Evolutionary conservation across 2,329 filamentous ascomycete species (phyloP).

Genomic region (Periconia sp.): DNA sequence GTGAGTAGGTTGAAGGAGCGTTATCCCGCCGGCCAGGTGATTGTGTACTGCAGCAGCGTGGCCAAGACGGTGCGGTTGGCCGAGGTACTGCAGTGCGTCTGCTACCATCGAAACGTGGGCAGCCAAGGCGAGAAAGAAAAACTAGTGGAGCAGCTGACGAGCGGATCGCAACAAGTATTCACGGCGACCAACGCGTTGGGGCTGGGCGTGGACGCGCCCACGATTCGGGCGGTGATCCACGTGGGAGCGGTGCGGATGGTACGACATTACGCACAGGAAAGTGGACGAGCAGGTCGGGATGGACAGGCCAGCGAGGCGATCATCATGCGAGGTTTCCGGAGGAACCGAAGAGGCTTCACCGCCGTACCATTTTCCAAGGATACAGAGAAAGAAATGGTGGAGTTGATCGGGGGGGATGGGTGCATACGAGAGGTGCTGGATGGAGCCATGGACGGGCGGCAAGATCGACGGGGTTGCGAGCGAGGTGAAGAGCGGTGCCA

Average conservation of each 20-base stretch:
- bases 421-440: background rate
- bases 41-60: background rate
- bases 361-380: background rate
- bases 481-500: background rate
- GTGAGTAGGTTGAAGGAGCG: background rate
- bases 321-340: background rate
- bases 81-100: background rate
- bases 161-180: background rate
- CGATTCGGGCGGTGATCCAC: background rate
- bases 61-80: background rate
- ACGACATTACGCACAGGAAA: background rate
- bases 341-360: background rate
- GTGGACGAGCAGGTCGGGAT: background rate
- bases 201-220: background rate
- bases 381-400: background rate
- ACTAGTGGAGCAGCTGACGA: background rate
- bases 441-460: background rate
- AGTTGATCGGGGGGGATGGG: background rate
- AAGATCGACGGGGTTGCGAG: background rate
- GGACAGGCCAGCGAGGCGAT: background rate
- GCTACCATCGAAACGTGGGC: background rate
- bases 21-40: background rate
- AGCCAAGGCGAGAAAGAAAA: background rate
- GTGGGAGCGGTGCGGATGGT: background rate
- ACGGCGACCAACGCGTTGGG: background rate